These are phyloP conservation scores for Auricularia sp. DNA, from an alignment of 768 basidiomycete genomes.

Conservation along the genomic window DNA sequence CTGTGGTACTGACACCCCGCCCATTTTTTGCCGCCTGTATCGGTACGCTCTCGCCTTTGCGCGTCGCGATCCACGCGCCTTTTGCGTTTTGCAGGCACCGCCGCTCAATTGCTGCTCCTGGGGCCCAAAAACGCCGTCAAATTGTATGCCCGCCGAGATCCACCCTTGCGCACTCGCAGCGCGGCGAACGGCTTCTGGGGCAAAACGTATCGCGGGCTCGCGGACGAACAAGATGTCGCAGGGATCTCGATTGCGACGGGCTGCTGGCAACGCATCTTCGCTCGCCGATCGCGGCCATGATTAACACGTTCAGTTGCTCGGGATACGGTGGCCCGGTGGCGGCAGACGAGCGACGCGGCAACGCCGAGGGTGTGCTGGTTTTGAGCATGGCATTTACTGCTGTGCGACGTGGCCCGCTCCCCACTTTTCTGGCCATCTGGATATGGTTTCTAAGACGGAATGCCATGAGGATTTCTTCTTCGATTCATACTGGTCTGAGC, in stretches of 20 bases:
- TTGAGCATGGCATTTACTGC: no score
- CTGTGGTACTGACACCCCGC: constrained; percentile 4
- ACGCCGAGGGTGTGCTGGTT: no score
- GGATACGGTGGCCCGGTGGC: no score
- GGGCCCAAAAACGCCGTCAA: constrained; percentile 96
- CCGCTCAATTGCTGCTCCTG: constrained; percentile 90
- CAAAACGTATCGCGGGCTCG: constrained; percentile 50
- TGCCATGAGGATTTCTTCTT: no score
- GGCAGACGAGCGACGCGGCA: no score
- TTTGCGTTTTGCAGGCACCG: constrained; percentile 46
- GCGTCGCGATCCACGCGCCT: not conserved
- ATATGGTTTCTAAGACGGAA: no score
- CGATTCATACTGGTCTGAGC: no score
- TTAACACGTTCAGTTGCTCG: no score
- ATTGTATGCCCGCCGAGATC: constrained; percentile 44
- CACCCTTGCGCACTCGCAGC: constrained; percentile 23
- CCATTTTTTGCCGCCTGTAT: constrained; percentile 74
- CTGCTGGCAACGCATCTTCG: constrained; percentile 30
- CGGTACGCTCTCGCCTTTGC: constrained; percentile 35
- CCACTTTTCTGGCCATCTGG: no score
- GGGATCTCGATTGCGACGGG: constrained; percentile 83
- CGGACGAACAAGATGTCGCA: constrained; percentile 77
- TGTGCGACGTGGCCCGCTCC: no score
- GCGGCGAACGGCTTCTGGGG: constrained; percentile 96
- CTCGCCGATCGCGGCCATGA: no score